Evolutionary conservation across 106 monocot genomes (phyloP).

Genomic region (Vanilla planifolia): DNA sequence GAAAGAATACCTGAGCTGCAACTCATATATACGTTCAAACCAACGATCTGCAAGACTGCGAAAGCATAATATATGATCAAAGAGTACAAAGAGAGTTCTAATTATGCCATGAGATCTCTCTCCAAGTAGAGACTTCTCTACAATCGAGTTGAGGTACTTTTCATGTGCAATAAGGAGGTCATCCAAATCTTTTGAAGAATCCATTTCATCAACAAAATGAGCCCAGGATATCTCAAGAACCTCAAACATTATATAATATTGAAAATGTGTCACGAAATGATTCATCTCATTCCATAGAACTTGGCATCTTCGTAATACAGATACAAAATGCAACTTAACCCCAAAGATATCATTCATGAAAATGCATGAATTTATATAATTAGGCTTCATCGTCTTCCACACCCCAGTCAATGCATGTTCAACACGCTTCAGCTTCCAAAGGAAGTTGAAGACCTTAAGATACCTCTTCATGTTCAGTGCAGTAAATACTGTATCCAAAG

Average conservation of each 20-base stretch:
- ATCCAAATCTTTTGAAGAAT: conserved; percentile 86
- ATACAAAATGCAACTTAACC: conserved; percentile 52
- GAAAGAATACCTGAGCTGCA: conserved; percentile 60
- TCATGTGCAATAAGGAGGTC: conserved; percentile 87
- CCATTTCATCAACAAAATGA: conserved; percentile 84
- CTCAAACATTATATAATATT: conserved; percentile 98
- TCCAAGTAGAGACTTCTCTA: conserved; percentile 93
- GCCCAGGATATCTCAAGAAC: conserved; percentile 97
- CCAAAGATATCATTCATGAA: conserved; percentile 42
- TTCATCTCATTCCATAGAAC: conserved; percentile 98
- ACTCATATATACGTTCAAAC: conserved; percentile 83
- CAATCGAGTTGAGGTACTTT: conserved; percentile 77
- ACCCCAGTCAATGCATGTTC: conserved; percentile 76
- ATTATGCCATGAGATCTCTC: conserved; percentile 67
- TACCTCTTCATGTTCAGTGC: conserved; percentile 84
- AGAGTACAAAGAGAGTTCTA: conserved; percentile 55
- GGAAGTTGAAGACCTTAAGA: conserved; percentile 78
- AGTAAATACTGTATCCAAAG: conserved; percentile 84
- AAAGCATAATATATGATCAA: conserved; percentile 77
- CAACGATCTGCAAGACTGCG: conserved; percentile 67
- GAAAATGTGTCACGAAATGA: conserved; percentile 91
- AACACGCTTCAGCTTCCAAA: conserved; percentile 90
- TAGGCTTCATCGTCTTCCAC: conserved; percentile 93
- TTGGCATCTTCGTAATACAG: conserved; percentile 67
- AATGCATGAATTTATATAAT: conserved; percentile 52